Percentiles rank a stretch among this genome's conserved stretches.
phyloP scores from a whole-genome alignment of 208 protist species.

The Herpetomonas samuelpessoai region DNA sequence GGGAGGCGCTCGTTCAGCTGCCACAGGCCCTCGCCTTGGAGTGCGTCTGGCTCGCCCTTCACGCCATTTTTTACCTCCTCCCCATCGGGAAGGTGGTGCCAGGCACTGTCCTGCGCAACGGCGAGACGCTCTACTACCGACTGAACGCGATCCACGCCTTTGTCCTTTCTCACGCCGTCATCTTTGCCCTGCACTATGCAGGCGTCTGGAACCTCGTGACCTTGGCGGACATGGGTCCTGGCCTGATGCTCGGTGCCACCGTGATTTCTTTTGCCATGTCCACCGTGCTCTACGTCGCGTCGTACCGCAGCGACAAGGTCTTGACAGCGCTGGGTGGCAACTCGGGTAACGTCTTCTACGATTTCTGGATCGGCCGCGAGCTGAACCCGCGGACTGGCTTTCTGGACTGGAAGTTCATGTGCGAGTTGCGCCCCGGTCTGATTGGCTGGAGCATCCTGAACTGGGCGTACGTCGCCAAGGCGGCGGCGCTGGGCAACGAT shows the following conservation, averaged over 20 bases:
- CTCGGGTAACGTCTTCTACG: constrained; percentile 89
- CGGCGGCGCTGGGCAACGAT: constrained; percentile 57
- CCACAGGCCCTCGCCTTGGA: constrained; percentile 52
- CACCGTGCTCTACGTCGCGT: constrained; percentile 55
- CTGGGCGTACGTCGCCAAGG: constrained; percentile 84
- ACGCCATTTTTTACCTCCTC: constrained; percentile 65
- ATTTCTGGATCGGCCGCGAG: constrained; percentile 96
- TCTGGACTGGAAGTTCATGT: constrained; percentile 97
- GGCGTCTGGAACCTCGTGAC: constrained; percentile 37
- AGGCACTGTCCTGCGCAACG: constrained; percentile 60
- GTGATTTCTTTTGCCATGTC: constrained; percentile 71
- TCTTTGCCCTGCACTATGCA: constrained; percentile 42
- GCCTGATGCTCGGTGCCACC: constrained; percentile 73
- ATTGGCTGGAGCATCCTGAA: constrained; percentile 95
- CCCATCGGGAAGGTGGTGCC: constrained; percentile 66
- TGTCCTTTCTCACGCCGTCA: constrained; percentile 43
- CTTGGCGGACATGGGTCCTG: constrained; percentile 56
- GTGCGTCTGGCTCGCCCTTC: constrained; percentile 55
- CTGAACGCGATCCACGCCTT: constrained; percentile 86
- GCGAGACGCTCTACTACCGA: constrained; percentile 63
- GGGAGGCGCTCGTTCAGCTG: constrained; percentile 31
- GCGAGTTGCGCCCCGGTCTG: constrained; percentile 94
- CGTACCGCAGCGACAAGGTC: constrained; percentile 56
- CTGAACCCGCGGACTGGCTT: constrained; percentile 91
- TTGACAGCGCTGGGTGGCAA: constrained; percentile 78